Evolutionary conservation across 371 early-diverging fungal genomes (phyloP).

Genomic region (Umbelopsis sp.): DNA sequence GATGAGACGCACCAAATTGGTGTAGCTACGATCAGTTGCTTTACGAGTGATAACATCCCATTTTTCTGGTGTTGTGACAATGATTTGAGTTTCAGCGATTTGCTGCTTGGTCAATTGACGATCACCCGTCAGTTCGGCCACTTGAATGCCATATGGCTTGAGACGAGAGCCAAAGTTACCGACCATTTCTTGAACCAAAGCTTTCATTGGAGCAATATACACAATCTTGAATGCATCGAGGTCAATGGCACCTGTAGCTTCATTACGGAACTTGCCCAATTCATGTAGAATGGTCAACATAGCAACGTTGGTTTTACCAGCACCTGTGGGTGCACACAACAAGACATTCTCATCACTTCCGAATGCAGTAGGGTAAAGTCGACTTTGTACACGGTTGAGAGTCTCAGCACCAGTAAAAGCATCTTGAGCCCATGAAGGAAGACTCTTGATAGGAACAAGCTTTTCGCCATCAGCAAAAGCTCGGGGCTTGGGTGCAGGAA

Average conservation of each 20-base stretch:
- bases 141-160: conserved; percentile 78
- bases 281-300: conserved; percentile 94
- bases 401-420: conserved; percentile 76
- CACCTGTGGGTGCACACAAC: conserved; percentile 99
- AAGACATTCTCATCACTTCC: conserved; percentile 92
- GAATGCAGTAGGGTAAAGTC: conserved; percentile 88
- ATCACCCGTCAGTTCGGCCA: conserved; percentile 99
- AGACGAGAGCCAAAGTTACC: conserved; percentile 86
- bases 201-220: conserved; percentile 99
- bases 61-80: conserved; percentile 99
- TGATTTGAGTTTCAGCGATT: conserved; percentile 94
- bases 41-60: conserved; percentile 99
- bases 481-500: conserved; percentile 86
- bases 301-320: conserved; percentile 99
- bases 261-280: conserved; percentile 78
- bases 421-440: conserved; percentile 90
- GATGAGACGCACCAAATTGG: conserved; percentile 88
- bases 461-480: conserved; percentile 72
- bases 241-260: conserved; percentile 75
- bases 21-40: conserved; percentile 91
- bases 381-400: conserved; percentile 94
- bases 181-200: conserved; percentile 98
- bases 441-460: conserved; percentile 66
- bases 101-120: conserved; percentile 94
- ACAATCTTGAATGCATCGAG: conserved; percentile 94